Evolutionary conservation across 306 rosid genomes (phyloP).

Genomic region (Cicer arietinum): DNA sequence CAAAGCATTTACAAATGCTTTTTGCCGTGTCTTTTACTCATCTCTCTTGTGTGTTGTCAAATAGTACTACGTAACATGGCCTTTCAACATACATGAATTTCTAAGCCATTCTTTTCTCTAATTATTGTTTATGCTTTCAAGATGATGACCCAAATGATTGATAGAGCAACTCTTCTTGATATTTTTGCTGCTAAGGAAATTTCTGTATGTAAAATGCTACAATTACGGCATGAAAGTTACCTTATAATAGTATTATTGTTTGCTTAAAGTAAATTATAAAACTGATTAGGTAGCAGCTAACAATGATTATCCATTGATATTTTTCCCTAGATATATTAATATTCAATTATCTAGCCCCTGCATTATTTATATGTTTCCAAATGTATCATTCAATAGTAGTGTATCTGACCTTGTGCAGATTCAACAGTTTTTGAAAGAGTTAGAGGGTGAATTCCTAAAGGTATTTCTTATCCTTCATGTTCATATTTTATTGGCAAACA

Average conservation of each 20-base stretch:
- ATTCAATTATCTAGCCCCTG: not conserved
- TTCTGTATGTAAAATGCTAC: conserved; percentile 7
- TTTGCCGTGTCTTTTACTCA: conserved; percentile 28
- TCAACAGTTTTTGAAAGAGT: conserved; percentile 73
- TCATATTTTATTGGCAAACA: conserved; percentile 21
- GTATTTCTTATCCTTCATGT: conserved; percentile 45
- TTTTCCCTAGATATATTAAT: not conserved
- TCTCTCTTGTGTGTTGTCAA: not conserved
- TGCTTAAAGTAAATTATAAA: conserved; percentile 32
- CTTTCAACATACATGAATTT: conserved; percentile 22
- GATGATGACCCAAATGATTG: conserved; percentile 17
- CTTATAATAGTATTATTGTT: not conserved
- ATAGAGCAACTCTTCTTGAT: not conserved
- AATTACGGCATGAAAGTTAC: conserved; percentile 17
- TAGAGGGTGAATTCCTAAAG: conserved; percentile 90
- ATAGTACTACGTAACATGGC: not conserved
- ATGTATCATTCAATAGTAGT: conserved; percentile 25
- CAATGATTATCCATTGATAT: conserved; percentile 20
- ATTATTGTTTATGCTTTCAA: conserved; percentile 37
- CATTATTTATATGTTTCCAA: not conserved
- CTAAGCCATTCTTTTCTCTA: not conserved
- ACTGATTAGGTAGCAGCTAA: conserved; percentile 14
- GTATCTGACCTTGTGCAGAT: conserved; percentile 63
- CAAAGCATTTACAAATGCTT: not conserved
- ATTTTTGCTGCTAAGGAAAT: not conserved